These are phyloP conservation scores for Fusarium sp. DNA, from an alignment of 2,329 filamentous ascomycete genomes.

Conservation along the genomic window DNA sequence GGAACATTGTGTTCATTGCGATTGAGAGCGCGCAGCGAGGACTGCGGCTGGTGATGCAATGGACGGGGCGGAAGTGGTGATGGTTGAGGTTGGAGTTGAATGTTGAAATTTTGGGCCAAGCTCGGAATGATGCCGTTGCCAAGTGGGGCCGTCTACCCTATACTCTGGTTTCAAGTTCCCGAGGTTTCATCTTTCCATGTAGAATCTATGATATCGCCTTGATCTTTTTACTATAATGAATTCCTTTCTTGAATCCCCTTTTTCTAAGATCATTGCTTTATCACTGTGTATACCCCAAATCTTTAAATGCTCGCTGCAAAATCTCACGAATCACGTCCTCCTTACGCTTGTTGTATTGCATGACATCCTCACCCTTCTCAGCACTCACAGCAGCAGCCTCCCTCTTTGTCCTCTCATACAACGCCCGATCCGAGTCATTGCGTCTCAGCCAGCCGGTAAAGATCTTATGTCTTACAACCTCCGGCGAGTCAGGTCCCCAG, in stretches of 20 bases:
- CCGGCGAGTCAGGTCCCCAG: conserved; percentile 56
- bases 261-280: not conserved
- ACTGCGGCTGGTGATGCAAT: conserved; percentile 33
- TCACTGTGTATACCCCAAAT: conserved; percentile 34
- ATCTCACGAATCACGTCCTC: conserved; percentile 55
- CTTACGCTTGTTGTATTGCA: conserved; percentile 57
- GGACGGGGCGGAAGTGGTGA: conserved; percentile 25
- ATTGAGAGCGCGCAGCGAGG: conserved; percentile 13
- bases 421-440: conserved; percentile 51
- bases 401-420: conserved; percentile 55
- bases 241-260: not conserved
- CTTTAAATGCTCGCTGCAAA: conserved; percentile 43
- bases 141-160: conserved; percentile 37
- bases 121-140: conserved; percentile 34
- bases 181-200: not conserved
- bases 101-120: conserved; percentile 45
- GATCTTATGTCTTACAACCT: conserved; percentile 56
- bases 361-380: conserved; percentile 45
- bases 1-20: conserved; percentile 44
- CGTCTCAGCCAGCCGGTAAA: conserved; percentile 59
- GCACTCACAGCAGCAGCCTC: conserved; percentile 47
- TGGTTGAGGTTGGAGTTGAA: conserved; percentile 21
- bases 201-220: not conserved
- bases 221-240: not conserved
- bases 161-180: conserved; percentile 11